Base-by-base conservation (phyloP, 768 basidiomycete genomes). In the Thelephora aurantiotincta region DNA sequence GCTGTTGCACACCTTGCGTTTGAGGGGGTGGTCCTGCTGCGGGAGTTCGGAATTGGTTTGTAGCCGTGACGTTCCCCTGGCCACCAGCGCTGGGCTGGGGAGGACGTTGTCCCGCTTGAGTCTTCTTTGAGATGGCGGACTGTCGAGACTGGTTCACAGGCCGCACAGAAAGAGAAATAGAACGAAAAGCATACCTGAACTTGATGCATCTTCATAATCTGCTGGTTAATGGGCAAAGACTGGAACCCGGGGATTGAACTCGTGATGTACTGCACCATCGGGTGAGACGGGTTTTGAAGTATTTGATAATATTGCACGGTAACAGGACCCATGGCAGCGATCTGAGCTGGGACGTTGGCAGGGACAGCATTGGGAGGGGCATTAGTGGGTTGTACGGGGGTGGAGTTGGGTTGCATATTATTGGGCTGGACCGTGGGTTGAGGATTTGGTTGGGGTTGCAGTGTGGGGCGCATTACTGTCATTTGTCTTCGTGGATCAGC, bases 131-230 rank as follows among this genome's bases (percentile, higher is more conserved):
- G 66, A 55, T 26, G 56, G 59, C 34, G 47, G 30, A 43, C 41
- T 14, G 14, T 4, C 38, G 16, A 22, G 4, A 41, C 7, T 9
- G 16, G 38, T 7, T 5, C 7, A 18, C 7, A 14, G 14, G 12
- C 22, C 22, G 22, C 14, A 41, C 9, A 41, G 14, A 41, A 41
- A 14, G 5, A 14, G 14, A 22, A 14, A 1, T 3, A 20, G 6
- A 13, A 5, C 43, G 48, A 50, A 49, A 46, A 6, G 61, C 66
- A 44, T 53, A 79, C 79, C 68, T 77, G 76, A 12, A 73, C 57
- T 47, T 61, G 50, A 33, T 73, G 59, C 60, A 84, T 65, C 56
- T 69, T 75, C 60, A 80, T 80, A 52, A 83, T 55, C 62, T 85
- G 80, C 54, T 69, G 63, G 49, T 66, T 72, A 1, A 68, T 36